Evolutionary conservation across 129 eudicot genomes (phyloP), one percentile per base, ranked within the genome.

Genomic region (Solidago caesia): DNA sequence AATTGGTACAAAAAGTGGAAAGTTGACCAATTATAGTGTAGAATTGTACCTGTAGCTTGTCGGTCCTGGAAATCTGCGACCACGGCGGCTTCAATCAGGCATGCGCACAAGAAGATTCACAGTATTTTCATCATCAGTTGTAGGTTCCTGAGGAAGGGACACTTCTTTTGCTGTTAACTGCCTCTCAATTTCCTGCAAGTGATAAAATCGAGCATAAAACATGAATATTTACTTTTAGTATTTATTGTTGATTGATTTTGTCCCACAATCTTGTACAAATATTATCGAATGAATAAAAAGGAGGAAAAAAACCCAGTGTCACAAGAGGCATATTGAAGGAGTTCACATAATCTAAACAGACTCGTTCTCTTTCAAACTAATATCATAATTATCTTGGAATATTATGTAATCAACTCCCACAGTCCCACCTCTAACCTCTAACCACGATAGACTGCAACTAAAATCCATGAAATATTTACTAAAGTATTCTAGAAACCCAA

Each of bases 51-150:
- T 94, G 96, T 70, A 94, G 83, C 77, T 87, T 88, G 73, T 94
- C 94, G 27, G 99, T 80, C 74, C 85, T 89, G 44, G 87, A 85
- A 91, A 94, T 63, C 96, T 81, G 44, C 97, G 93, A 42, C 99
- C 96, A 71, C 85, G 87, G 14, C 97, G 85, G 75, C 88, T 87
- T 56, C 99, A 96, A 79, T 94, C 94, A 53, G 99, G 97, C 99
- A 94, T 88, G 51, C 96, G 88, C 77, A 94, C 96, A 72, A 94
- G 97, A 74, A 94, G 97, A 8, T 82, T 94, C 33, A 94, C 87
- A 55, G 93, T 94, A 75, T 95, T 91, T 80, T 91, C 99, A 82
- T 95, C 87, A 85, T 88, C 96, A 13, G 87, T n/a, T n/a, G 94
- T 48, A 74, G 99, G 99, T 75, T 95, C 99, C 70, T 75, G 80